These are phyloP conservation scores for Tolypocladium tropicale DNA, from an alignment of 2,329 filamentous ascomycete genomes.

Conservation along the genomic window DNA sequence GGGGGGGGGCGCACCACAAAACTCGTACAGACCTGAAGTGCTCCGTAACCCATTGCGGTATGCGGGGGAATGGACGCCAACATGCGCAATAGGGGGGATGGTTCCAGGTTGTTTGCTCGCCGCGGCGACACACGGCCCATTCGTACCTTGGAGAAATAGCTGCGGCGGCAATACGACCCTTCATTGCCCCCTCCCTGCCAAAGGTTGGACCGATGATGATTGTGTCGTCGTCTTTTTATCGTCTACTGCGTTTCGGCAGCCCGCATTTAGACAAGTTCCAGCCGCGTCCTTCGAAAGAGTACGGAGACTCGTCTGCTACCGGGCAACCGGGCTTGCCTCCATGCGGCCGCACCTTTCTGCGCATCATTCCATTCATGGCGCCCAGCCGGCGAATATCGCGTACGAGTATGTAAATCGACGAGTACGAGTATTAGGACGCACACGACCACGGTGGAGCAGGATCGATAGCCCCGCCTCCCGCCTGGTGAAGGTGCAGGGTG, in stretches of 20 bases:
- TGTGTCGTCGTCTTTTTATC: background rate
- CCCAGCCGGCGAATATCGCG: too few species aligned
- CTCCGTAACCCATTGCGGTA: background rate
- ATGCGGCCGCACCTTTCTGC: background rate
- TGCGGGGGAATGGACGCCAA: background rate
- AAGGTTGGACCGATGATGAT: background rate
- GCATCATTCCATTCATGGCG: background rate
- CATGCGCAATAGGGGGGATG: background rate
- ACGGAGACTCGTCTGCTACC: too few species aligned
- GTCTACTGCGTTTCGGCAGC: background rate
- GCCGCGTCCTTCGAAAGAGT: too few species aligned
- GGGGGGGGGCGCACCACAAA: too few species aligned
- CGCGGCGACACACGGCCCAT: too few species aligned
- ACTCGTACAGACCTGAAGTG: too few species aligned
- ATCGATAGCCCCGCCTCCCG: too few species aligned
- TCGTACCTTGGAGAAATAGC: too few species aligned
- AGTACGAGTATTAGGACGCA: background rate
- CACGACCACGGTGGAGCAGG: background rate
- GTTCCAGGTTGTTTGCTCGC: background rate
- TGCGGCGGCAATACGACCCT: background rate
- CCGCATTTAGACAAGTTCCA: background rate
- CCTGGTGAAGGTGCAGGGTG: background rate
- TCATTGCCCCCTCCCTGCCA: background rate
- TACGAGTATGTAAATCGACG: too few species aligned
- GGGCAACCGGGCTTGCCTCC: background rate